Evolutionary conservation across 805 yeast species (phyloP).

Genomic region (Schizosaccharomyces cryophilus): DNA sequence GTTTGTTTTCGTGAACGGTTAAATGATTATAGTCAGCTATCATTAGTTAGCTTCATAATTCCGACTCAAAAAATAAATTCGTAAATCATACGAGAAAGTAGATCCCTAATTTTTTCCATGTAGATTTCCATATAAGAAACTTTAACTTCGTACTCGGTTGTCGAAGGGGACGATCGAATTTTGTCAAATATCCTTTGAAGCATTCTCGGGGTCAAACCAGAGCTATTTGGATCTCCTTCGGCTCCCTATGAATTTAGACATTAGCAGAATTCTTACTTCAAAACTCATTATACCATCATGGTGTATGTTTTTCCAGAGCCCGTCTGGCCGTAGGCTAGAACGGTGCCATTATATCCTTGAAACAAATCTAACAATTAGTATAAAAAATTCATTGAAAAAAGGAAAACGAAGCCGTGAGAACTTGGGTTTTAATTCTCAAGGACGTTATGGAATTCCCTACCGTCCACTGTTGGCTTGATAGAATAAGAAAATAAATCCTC

Average conservation of each 20-base stretch:
- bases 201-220: slow-evolving; percentile 53
- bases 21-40: slow-evolving; percentile 14
- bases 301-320: slow-evolving; percentile 58
- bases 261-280: background rate
- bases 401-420: too few relatives aligned
- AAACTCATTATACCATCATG: slow-evolving; percentile 17
- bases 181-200: slow-evolving; percentile 37
- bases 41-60: background rate
- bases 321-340: slow-evolving; percentile 58
- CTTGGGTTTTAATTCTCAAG: background rate
- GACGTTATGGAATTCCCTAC: slow-evolving; percentile 3
- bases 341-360: slow-evolving; percentile 54
- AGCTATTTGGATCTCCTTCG: slow-evolving; percentile 16
- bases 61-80: background rate
- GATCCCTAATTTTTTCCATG: slow-evolving; percentile 51
- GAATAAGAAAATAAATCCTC: slow-evolving; percentile 33
- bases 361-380: background rate
- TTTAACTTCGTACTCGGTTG: slow-evolving; percentile 38
- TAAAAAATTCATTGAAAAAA: background rate
- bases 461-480: slow-evolving; percentile 33
- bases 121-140: slow-evolving; percentile 63
- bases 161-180: slow-evolving; percentile 22
- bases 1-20: slow-evolving; percentile 37
- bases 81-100: slow-evolving; percentile 21
- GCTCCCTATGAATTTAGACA: slow-evolving; percentile 18